Evolutionary conservation across 371 early-diverging fungal species (phyloP).

Genomic region (Basidiobolus meristosporus): DNA sequence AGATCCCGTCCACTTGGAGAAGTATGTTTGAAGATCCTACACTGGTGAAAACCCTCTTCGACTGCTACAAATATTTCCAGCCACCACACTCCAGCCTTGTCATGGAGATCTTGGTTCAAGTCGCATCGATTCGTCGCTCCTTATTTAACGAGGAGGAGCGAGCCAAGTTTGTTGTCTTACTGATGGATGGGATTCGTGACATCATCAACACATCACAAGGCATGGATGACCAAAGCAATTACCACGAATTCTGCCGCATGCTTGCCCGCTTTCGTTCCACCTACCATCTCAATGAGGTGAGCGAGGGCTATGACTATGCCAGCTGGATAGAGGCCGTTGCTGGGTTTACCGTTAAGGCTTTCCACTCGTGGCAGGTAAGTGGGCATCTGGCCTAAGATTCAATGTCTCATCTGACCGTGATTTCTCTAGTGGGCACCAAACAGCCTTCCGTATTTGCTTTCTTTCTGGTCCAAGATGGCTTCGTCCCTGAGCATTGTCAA

Average conservation of each 20-base stretch:
- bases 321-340: constrained; percentile 56
- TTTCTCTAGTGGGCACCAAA: constrained; percentile 48
- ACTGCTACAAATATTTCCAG: constrained; percentile 34
- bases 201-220: constrained; percentile 39
- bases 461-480: constrained; percentile 68
- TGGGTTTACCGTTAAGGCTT: constrained; percentile 50
- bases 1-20: constrained; percentile 68
- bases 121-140: constrained; percentile 66
- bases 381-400: neutral
- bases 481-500: constrained; percentile 31
- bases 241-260: constrained; percentile 71
- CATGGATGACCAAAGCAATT: constrained; percentile 50
- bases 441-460: constrained; percentile 54
- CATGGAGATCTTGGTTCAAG: constrained; percentile 62
- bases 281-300: constrained; percentile 57
- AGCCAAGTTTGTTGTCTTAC: constrained; percentile 33
- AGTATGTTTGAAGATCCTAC: constrained; percentile 37
- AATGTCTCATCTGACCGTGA: no score
- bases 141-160: constrained; percentile 58
- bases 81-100: constrained; percentile 24
- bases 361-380: constrained; percentile 51
- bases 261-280: constrained; percentile 64
- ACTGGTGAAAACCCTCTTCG: constrained; percentile 51
- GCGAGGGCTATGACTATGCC: constrained; percentile 37
- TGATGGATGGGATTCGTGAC: constrained; percentile 50